Base-by-base conservation (phyloP, 2,329 filamentous ascomycete genomes). In the Paracoccidioides brasiliensis region DNA sequence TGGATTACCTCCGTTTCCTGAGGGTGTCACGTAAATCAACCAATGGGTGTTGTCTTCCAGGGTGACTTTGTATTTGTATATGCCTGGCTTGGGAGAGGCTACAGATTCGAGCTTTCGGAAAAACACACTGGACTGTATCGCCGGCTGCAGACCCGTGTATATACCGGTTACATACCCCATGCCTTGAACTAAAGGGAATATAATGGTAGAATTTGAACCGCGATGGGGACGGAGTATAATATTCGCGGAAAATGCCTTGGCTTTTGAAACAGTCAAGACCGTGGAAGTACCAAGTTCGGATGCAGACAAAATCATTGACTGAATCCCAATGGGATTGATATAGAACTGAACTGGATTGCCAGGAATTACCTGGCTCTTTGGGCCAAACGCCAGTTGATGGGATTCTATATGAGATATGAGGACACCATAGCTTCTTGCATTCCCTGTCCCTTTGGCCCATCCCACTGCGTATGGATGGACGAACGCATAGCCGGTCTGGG, bases 101-200 rank as follows among this genome's bases (percentile, higher is more conserved):
- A 72, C 74, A 41, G 72, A 72, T 4, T 72, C 72, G 50, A 96
- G 75, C 15, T 78, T 82, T 56, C 78, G 77, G 74, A 91, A 94
- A 58, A 84, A 85, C 1, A 93, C 79, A 0, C 82, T 83, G 28
- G 84, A 85, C 62, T 90, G 83, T 45, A 97, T 77, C 3, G 84
- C 66, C 0, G 91, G 91, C 6, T 81, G 83, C 0, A 82, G 77
- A 35, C 82, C 81, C 54, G 76, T 77, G 70, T 90, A 97, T 15
- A 86, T 69, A 0, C 78, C 90, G 4, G 90, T 96, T 15, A 95
- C 76, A 63, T 90, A 95, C 0, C 82, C 85, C 82, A 94, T 93
- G 9, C 93, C 93, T 66, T 97, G 91, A 0, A 95, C 82, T 6
- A 96, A 67, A 0, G 90, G 90, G 60, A 95, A 89, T 0, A 81